Percentiles rank a stretch among this genome's conserved stretches.
These are phyloP conservation scores for Rubia balearica DNA, from an alignment of 305 asterid genomes.

Conservation along the genomic window DNA sequence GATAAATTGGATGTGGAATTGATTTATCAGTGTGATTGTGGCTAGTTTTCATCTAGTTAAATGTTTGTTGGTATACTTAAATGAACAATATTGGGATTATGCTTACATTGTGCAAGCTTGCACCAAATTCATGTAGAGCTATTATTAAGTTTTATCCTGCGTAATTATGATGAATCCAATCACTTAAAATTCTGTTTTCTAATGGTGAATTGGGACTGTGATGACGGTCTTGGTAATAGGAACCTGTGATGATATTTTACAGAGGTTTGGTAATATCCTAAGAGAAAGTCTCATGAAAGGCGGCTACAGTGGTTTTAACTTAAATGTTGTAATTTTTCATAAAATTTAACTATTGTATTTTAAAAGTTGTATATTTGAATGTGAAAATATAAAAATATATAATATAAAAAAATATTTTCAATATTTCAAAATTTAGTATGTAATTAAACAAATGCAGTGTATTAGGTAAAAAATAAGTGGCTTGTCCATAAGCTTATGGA, in stretches of 20 bases:
- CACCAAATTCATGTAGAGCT: background rate
- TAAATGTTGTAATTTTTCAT: too few relatives aligned
- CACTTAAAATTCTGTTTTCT: background rate
- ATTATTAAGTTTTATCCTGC: background rate
- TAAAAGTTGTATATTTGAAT: too few relatives aligned
- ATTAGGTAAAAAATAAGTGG: too few relatives aligned
- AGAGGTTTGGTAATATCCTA: background rate
- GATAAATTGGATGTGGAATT: conserved; percentile 36
- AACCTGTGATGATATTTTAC: background rate
- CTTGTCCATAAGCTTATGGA: too few relatives aligned
- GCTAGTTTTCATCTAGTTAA: conserved; percentile 12
- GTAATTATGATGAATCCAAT: background rate
- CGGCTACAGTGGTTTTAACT: too few relatives aligned
- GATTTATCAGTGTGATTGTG: conserved; percentile 14
- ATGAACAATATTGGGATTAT: background rate
- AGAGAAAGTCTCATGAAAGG: too few relatives aligned
- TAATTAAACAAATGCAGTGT: too few relatives aligned
- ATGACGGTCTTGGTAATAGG: background rate
- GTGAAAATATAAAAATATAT: too few relatives aligned
- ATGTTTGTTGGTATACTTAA: background rate
- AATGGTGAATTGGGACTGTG: background rate
- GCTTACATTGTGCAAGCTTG: background rate
- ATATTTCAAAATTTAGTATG: too few relatives aligned
- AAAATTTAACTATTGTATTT: too few relatives aligned
- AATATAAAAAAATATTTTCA: too few relatives aligned